These are phyloP conservation scores for Chaetomium olivaceum DNA, from an alignment of 2,329 filamentous ascomycete genomes.

Conservation along the genomic window DNA sequence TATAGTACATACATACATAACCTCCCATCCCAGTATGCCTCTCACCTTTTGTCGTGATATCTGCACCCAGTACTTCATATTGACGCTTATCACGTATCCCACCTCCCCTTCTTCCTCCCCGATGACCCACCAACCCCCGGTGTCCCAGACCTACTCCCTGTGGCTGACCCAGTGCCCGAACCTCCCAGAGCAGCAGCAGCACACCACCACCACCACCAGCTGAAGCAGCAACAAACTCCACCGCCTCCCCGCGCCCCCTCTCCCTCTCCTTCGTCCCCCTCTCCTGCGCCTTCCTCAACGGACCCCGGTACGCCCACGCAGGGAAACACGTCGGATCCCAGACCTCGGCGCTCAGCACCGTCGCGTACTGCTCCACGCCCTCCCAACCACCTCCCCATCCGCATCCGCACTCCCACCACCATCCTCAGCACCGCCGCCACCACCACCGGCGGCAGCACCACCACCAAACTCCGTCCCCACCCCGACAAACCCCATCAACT, in stretches of 20 bases:
- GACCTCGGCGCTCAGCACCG: slow-evolving; percentile 55
- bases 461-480: slow-evolving; percentile 38
- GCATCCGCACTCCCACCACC: slow-evolving; percentile 35
- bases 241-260: slow-evolving; percentile 44
- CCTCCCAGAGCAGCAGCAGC: slow-evolving; percentile 41
- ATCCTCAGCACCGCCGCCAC: slow-evolving; percentile 40
- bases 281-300: slow-evolving; percentile 52
- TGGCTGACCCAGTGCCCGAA: slow-evolving; percentile 1
- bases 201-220: slow-evolving; percentile 26
- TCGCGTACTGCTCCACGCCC: slow-evolving; percentile 62
- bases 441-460: slow-evolving; percentile 32
- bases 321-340: slow-evolving; percentile 63
- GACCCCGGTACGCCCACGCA: slow-evolving; percentile 53
- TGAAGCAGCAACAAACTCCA: slow-evolving; percentile 53
- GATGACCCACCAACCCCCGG: slow-evolving; percentile 19
- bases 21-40: not conserved
- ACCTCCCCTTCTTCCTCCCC: slow-evolving; percentile 27
- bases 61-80: too few species aligned
- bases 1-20: not conserved
- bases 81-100: slow-evolving; percentile 22
- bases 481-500: slow-evolving; percentile 69
- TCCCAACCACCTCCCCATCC: not conserved
- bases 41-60: not conserved
- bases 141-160: slow-evolving; percentile 40
- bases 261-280: slow-evolving; percentile 48